Evolutionary conservation across 768 basidiomycete genomes (phyloP).

Genomic region (Auricularia cornea): DNA sequence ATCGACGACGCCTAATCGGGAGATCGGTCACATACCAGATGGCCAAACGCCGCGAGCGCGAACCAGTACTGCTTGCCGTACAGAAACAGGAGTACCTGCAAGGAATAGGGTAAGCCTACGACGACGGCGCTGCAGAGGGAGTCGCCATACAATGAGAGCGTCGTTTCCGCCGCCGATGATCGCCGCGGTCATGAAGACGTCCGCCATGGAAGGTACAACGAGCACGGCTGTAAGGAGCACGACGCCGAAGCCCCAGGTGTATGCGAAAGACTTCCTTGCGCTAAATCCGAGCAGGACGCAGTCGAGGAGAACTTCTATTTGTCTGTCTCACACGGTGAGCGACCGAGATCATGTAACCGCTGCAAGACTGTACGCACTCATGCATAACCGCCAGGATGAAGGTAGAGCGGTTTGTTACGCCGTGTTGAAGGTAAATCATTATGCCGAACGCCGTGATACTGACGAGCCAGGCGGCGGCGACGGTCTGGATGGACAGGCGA

Average conservation of each 20-base stretch:
- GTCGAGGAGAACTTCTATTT: neutral
- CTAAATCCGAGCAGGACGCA: neutral
- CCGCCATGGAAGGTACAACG: neutral
- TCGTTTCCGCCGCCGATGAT: neutral
- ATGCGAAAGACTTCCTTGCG: neutral
- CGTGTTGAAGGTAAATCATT: neutral
- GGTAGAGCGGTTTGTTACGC: neutral
- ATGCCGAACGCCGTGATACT: neutral
- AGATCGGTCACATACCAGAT: neutral
- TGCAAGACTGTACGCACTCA: neutral
- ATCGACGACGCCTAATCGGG: neutral
- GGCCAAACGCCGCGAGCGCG: neutral
- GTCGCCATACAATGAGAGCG: neutral
- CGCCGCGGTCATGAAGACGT: neutral
- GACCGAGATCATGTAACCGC: neutral
- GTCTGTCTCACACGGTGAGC: neutral
- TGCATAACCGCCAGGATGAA: neutral
- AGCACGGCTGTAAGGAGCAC: neutral
- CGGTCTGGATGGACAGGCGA: neutral
- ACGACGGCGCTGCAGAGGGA: neutral
- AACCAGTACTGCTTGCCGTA: conserved; percentile 1
- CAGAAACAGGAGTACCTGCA: neutral
- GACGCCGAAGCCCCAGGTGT: neutral
- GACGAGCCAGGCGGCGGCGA: neutral
- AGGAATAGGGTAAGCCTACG: neutral